These are phyloP conservation scores for Galerina sulciceps DNA, from an alignment of 768 basidiomycete genomes.

Conservation along the genomic window DNA sequence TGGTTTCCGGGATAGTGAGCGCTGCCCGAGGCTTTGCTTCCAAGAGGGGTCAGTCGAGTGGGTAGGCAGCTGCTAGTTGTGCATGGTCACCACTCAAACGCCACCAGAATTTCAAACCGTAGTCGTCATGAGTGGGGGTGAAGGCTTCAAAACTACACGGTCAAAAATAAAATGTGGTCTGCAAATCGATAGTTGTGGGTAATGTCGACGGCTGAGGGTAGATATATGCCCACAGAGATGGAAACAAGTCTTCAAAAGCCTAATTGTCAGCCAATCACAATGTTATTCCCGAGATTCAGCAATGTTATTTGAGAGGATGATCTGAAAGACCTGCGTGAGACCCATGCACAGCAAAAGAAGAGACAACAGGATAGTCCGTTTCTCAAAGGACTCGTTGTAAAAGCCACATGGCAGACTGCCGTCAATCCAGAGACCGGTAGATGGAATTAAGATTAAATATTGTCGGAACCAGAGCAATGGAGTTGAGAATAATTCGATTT, in stretches of 20 bases:
- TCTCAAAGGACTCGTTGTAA: not conserved
- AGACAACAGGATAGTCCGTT: not conserved
- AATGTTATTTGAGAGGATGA: too few species aligned
- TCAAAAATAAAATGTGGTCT: not conserved
- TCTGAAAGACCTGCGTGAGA: not conserved
- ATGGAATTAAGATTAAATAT: too few species aligned
- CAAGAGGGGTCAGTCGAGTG: not conserved
- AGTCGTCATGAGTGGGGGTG: not conserved
- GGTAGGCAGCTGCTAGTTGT: not conserved
- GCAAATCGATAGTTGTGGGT: not conserved
- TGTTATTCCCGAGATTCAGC: too few species aligned
- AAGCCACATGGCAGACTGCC: too few species aligned
- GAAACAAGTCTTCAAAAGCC: too few species aligned
- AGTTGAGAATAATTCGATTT: too few species aligned
- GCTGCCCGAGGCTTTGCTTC: not conserved
- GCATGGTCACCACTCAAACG: constrained; percentile 29
- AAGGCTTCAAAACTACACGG: not conserved
- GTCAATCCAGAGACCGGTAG: too few species aligned
- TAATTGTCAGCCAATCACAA: too few species aligned
- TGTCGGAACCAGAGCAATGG: too few species aligned
- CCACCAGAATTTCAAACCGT: constrained; percentile 16
- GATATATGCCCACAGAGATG: not conserved
- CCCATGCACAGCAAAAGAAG: not conserved
- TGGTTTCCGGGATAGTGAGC: not conserved
- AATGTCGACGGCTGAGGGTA: not conserved